These are phyloP conservation scores for Phycomyces nitens DNA, from an alignment of 192 early-diverging fungal genomes.

Conservation along the genomic window DNA sequence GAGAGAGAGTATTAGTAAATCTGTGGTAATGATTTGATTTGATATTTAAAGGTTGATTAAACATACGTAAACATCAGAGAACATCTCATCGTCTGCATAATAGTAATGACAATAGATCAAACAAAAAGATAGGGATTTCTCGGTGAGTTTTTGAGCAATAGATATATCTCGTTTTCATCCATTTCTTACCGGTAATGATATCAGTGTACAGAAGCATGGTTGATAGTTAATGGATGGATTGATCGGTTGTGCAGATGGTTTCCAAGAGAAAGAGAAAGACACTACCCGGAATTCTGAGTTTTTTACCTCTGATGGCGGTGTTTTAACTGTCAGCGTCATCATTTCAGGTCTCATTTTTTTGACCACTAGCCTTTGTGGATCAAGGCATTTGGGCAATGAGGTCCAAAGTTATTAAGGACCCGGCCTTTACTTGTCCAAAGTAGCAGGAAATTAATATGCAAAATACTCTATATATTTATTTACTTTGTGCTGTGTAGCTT, in stretches of 20 bases:
- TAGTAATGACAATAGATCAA: too few relatives aligned
- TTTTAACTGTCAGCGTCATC: background rate
- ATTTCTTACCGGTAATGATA: slow-evolving; percentile 58
- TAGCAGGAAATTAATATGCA: too few relatives aligned
- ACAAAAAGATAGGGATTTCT: background rate
- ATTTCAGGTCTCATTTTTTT: too few relatives aligned
- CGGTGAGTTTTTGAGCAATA: background rate
- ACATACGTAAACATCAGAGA: slow-evolving; percentile 80
- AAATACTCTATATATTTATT: too few relatives aligned
- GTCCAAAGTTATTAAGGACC: too few relatives aligned
- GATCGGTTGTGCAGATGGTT: slow-evolving; percentile 4
- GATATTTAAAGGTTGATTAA: slow-evolving; percentile 7
- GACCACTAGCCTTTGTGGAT: too few relatives aligned
- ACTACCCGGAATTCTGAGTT: background rate
- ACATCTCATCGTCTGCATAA: slow-evolving; percentile 70
- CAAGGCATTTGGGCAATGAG: too few relatives aligned
- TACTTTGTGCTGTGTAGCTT: too few relatives aligned
- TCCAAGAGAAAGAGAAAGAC: slow-evolving; percentile 3
- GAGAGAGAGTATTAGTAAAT: too few relatives aligned
- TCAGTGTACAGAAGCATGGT: slow-evolving; percentile 71
- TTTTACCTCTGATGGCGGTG: background rate
- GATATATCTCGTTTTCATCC: background rate
- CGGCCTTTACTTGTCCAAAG: too few relatives aligned
- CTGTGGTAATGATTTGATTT: too few relatives aligned
- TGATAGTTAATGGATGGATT: slow-evolving; percentile 27